Evolutionary conservation across 2,329 filamentous ascomycete species (phyloP).

Genomic region (Arthrocladium fulminans): DNA sequence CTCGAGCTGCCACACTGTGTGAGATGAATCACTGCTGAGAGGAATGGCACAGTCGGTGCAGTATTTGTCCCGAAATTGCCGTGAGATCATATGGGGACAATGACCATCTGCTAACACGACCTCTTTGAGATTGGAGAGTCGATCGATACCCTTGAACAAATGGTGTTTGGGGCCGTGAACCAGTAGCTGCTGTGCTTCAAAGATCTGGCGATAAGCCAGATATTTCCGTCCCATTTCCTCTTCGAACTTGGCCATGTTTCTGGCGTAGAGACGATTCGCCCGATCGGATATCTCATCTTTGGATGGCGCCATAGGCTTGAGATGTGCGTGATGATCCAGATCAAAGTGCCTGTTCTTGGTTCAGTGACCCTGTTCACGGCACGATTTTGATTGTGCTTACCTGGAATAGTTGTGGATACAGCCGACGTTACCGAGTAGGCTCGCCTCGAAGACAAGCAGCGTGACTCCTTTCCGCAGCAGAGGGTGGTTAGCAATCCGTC

Average conservation of each 20-base stretch:
- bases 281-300: constrained; percentile 11
- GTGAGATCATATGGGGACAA: constrained; percentile 19
- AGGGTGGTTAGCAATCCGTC: constrained; percentile 14
- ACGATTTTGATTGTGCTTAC: neutral
- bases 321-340: constrained; percentile 14
- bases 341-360: constrained; percentile 17
- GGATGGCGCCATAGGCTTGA: constrained; percentile 13
- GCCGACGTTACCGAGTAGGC: constrained; percentile 16
- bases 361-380: no score
- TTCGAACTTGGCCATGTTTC: constrained; percentile 20
- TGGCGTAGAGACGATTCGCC: constrained; percentile 18
- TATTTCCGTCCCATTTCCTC: constrained; percentile 15
- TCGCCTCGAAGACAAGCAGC: constrained; percentile 19
- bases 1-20: constrained; percentile 19
- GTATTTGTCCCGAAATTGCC: constrained; percentile 18
- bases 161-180: constrained; percentile 9
- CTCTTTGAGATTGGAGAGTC: constrained; percentile 17
- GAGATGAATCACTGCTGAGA: constrained; percentile 14
- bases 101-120: constrained; percentile 17
- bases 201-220: constrained; percentile 15
- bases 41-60: constrained; percentile 18
- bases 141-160: constrained; percentile 12
- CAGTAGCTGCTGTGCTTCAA: constrained; percentile 17
- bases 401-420: constrained; percentile 19
- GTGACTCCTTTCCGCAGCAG: constrained; percentile 19